Base-by-base conservation (phyloP, 2,329 filamentous ascomycete species). In the Ophiostoma tasmaniense region DNA sequence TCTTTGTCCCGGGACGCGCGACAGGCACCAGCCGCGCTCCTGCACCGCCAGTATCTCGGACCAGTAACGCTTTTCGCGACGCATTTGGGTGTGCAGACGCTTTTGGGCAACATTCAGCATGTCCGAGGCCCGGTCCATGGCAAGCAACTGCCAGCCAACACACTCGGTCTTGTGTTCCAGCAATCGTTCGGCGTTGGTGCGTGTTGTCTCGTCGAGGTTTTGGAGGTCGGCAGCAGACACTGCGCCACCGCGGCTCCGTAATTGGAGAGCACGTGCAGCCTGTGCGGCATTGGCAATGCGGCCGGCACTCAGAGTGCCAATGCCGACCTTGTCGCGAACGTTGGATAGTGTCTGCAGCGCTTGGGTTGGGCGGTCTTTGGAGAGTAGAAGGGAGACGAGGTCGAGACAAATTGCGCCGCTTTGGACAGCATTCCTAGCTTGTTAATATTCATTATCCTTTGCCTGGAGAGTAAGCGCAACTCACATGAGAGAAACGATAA, bases 1-100 rank as follows among this genome's bases (percentile, higher is more conserved):
- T 66, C 84, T 83, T 73, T 94, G 89, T 7, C 88, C 82, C 0
- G 92, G 92, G 55, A 95, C 81, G 66, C 90, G 86, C 73, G 90
- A 94, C 22, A 98, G 81, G 25, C 90, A 89, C 94, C 95, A 99
- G 4, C 93, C 93, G 68, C 88, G 89, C 73, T 92, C 87, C 72
- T 90, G 92, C 62, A 98, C 88, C 11, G 88, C 86, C 64, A 96
- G 81, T 2, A 98, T 85, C 74, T 96, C 90, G 68, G 90, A 85
- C 95, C 95, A 99, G 78, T 96, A 99, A 74, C 85, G 89, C 1
- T 89, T 89, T 80, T 99, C 95, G 37, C 87, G 86, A 11, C 86
- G 84, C 42, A 96, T 90, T 77, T 97, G 93, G 13, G 85, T 85
- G 73, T 92, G 86, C 14, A 99, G 80, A 55, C 91, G 85, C 33